Percentiles rank a stretch among this genome's conserved stretches.
These are phyloP conservation scores for Claviceps quebecensis DNA, from an alignment of 2,329 filamentous ascomycete genomes.

Conservation along the genomic window DNA sequence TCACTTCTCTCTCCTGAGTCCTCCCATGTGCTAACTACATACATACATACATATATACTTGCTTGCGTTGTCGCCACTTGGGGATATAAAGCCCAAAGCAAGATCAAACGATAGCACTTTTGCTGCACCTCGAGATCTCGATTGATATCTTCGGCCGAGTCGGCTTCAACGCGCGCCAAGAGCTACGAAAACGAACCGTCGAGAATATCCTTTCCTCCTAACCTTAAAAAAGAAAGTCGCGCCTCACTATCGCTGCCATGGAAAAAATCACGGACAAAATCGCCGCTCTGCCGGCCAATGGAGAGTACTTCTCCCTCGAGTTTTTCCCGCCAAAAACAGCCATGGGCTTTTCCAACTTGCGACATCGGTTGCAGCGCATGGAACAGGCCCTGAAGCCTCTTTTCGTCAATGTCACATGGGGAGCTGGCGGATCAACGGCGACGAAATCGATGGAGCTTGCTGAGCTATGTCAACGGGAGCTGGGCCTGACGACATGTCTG, in stretches of 20 bases:
- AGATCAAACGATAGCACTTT: too few relatives aligned
- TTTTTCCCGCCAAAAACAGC: constrained; percentile 98
- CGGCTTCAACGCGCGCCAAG: background rate
- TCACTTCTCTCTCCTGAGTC: background rate
- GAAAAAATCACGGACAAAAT: constrained; percentile 94
- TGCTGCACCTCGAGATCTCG: too few relatives aligned
- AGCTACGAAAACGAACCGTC: background rate
- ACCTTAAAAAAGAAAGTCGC: too few relatives aligned
- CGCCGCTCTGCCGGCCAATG: constrained; percentile 67
- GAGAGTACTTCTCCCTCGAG: constrained; percentile 88
- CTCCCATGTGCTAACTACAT: background rate
- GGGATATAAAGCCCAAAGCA: background rate
- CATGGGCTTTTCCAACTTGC: constrained; percentile 89
- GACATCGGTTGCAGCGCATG: constrained; percentile 90
- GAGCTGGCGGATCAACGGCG: constrained; percentile 84
- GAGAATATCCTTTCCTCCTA: background rate
- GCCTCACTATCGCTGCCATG: constrained; percentile 29
- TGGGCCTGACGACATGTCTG: constrained; percentile 85
- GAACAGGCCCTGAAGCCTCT: constrained; percentile 76
- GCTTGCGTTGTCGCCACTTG: background rate
- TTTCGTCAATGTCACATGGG: constrained; percentile 97
- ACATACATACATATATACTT: too few relatives aligned
- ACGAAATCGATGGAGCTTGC: constrained; percentile 86
- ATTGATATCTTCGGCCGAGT: background rate
- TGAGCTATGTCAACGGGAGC: constrained; percentile 83